Evolutionary conservation across 2,329 filamentous ascomycete genomes (phyloP).

Genomic region (Neurospora crassa): DNA sequence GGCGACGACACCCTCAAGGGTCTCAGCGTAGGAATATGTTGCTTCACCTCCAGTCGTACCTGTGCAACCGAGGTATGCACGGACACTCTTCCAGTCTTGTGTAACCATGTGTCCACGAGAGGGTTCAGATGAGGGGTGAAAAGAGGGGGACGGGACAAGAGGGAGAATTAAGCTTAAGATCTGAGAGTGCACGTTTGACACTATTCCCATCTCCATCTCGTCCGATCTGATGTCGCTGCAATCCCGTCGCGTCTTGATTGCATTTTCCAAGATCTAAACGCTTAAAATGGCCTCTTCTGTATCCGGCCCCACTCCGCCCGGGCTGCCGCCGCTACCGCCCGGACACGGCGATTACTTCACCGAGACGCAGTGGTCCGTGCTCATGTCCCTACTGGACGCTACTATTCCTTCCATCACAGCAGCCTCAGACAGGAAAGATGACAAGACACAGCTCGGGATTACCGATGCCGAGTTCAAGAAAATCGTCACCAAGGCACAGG

Average conservation of each 20-base stretch:
- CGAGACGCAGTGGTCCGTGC: slow-evolving; percentile 41
- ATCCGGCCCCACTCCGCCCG: slow-evolving; percentile 11
- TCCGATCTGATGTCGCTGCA: not conserved
- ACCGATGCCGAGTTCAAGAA: slow-evolving; percentile 40
- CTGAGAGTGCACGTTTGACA: not conserved
- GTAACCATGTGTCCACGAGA: not conserved
- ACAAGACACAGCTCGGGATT: slow-evolving; percentile 33
- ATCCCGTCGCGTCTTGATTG: not conserved
- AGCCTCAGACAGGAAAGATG: slow-evolving; percentile 29
- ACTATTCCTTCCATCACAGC: slow-evolving; percentile 49
- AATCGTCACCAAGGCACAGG: slow-evolving; percentile 30
- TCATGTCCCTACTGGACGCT: slow-evolving; percentile 47
- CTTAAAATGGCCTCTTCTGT: slow-evolving; percentile 1
- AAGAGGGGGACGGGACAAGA: not conserved
- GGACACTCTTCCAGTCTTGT: not conserved
- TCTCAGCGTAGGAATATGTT: not conserved
- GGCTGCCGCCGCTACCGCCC: slow-evolving; percentile 20
- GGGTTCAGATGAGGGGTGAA: not conserved
- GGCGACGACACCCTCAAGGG: not conserved
- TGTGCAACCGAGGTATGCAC: not conserved
- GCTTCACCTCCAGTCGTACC: not conserved
- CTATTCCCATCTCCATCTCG: not conserved
- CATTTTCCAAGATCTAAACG: not conserved
- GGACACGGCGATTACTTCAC: slow-evolving; percentile 30
- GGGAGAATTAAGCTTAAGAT: not conserved